Base-by-base conservation (phyloP, 208 protist species). In the Leishmania turanica region DNA sequence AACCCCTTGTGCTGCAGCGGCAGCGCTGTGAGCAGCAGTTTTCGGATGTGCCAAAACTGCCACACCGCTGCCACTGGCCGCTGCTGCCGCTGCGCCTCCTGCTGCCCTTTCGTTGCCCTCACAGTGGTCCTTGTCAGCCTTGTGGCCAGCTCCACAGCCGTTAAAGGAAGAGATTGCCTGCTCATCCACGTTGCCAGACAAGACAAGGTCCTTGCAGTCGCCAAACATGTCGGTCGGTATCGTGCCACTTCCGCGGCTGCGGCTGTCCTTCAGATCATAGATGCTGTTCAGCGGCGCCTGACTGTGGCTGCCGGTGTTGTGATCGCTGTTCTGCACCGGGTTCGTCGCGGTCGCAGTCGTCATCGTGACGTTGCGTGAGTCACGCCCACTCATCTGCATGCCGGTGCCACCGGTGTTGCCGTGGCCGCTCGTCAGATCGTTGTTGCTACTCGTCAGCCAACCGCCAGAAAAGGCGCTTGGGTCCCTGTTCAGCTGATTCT, bases 361-460 rank as follows among this genome's bases (percentile, higher is more conserved):
- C 27, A 45, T 79, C 37, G 54, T 80, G 11, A 45, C 19, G 68
- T 77, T 77, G 56, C 56, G 74, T 47, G 77, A 75, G 8, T 75
- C 74, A 9, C 49, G 11, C 1, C 66, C 53, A 45, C 66, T 76
- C 17, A 75, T 79, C 80, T 76, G 53, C 42, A 75, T 70, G 42
- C 37, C 49, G 49, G 74, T 68, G 40, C 47, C 64, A 9, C 64
- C 75, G 13, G 54, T 34, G 74, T 66, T 45, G 65, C 68, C 65
- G 64, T 60, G 42, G 54, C 75, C 66, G 66, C 34, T 79, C 11
- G 64, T 78, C 40, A n/a, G 31, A 15, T 65, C 70, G 73, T 54
- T 74, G 37, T 79, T 82, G 78, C 77, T 86, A 78, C 73, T 86
- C 72, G 82, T 86, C 40, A 77, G 21, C 1, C 73, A 73, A 15